These are phyloP conservation scores for Mrakiaceae sp. DNA, from an alignment of 1,284 basidiomycete species.

Conservation along the genomic window DNA sequence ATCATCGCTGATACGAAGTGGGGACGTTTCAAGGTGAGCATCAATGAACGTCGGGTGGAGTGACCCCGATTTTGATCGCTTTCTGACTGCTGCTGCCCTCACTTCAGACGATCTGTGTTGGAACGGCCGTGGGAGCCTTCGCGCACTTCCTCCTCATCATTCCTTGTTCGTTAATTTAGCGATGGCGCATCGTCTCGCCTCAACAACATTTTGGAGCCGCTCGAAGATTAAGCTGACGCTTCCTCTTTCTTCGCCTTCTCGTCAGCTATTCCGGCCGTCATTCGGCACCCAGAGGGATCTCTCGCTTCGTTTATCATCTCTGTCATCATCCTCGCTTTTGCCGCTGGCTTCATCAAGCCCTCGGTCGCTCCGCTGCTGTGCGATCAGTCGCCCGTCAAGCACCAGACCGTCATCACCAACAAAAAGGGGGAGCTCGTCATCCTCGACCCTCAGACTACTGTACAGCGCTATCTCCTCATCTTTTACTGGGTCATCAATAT, in stretches of 20 bases:
- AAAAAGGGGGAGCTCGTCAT: conserved; percentile 33
- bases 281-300: conserved; percentile 19
- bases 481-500: conserved; percentile 33
- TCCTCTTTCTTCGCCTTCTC: no score
- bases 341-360: conserved; percentile 32
- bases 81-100: background rate
- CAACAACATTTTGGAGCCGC: no score
- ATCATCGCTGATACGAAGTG: conserved; percentile 45
- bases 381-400: conserved; percentile 33
- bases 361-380: conserved; percentile 32
- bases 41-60: conserved; percentile 28
- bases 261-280: conserved; percentile 29
- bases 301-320: conserved; percentile 31
- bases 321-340: conserved; percentile 32
- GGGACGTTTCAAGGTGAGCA: conserved; percentile 64
- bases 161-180: conserved; percentile 1
- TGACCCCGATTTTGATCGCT: background rate
- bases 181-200: no score
- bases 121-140: conserved; percentile 19
- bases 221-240: no score
- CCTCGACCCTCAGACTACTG: conserved; percentile 31
- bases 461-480: conserved; percentile 30
- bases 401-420: conserved; percentile 24
- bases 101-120: conserved; percentile 42
- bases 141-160: conserved; percentile 6